A percentile compares a stretch with the other conserved stretches of the same genome.
Conservation (phyloP, 257 asterid genomes). For the Cinchona pubescens region DNA sequence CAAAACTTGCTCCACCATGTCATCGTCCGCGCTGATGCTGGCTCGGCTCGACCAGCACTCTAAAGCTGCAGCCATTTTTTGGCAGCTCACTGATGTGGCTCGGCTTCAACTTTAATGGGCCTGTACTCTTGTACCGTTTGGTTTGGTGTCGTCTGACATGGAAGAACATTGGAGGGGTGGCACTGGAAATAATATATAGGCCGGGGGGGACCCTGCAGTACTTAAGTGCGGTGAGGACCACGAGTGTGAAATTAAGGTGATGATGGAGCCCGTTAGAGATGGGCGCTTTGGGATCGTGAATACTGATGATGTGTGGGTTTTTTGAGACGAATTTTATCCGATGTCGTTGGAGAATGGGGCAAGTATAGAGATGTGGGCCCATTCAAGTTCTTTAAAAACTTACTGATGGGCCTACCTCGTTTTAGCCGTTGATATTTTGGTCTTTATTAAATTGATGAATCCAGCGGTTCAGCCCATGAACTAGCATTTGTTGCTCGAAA, state of each 20-base stretch:
- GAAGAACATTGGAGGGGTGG: not conserved
- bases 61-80: conserved; percentile 75
- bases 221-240: not conserved
- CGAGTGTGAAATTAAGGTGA: not conserved
- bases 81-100: not conserved
- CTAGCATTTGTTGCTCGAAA: too few species aligned
- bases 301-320: not conserved
- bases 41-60: conserved; percentile 97
- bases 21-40: conserved; percentile 84
- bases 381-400: not conserved
- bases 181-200: not conserved
- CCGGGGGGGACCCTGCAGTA: not conserved
- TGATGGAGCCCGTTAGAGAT: not conserved
- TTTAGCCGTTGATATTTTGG: too few species aligned
- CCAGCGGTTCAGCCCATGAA: too few species aligned
- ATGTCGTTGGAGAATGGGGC: not conserved
- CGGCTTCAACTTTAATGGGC: not conserved
- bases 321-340: not conserved
- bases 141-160: not conserved
- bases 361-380: not conserved
- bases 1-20: conserved; percentile 82
- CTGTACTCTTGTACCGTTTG: too few species aligned
- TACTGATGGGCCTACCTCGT: not conserved
- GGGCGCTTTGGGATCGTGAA: not conserved
- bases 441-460: too few species aligned